These are phyloP conservation scores for Fusarium sp. DNA, from an alignment of 2,329 filamentous ascomycete genomes.

Conservation along the genomic window DNA sequence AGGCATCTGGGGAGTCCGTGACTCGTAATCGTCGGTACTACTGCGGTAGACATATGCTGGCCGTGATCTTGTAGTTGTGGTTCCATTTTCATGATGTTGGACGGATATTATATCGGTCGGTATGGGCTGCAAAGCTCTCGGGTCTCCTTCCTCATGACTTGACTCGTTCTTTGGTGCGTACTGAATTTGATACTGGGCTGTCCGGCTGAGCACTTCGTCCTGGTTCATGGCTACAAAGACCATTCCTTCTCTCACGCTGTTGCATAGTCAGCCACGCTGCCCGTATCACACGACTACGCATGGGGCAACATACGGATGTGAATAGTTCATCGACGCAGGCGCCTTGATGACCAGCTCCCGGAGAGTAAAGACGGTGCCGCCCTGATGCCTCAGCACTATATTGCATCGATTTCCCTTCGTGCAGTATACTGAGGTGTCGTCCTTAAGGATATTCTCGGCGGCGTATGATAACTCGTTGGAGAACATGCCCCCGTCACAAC, in stretches of 20 bases:
- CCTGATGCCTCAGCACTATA: conserved; percentile 85
- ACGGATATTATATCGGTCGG: conserved; percentile 64
- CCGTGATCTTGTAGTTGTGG: conserved; percentile 62
- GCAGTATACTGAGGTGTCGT: conserved; percentile 90
- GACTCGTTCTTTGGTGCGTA: conserved; percentile 60
- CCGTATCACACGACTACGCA: conserved; percentile 22
- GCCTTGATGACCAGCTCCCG: conserved; percentile 91
- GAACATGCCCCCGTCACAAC: conserved; percentile 86
- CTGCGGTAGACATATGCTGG: conserved; percentile 59
- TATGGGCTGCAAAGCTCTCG: conserved; percentile 35
- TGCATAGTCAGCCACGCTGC: conserved; percentile 33
- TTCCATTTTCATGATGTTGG: conserved; percentile 67
- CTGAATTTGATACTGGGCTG: conserved; percentile 81
- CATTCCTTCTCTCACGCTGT: conserved; percentile 89
- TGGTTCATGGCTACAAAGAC: conserved; percentile 91
- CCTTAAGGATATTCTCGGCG: conserved; percentile 85
- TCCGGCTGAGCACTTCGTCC: conserved; percentile 80
- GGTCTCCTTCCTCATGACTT: conserved; percentile 39
- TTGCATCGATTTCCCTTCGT: conserved; percentile 91
- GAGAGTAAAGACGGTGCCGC: conserved; percentile 83
- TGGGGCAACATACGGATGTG: conserved; percentile 79
- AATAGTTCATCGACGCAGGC: conserved; percentile 81
- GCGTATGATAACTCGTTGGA: conserved; percentile 75
- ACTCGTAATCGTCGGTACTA: conserved; percentile 60
- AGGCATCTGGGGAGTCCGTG: conserved; percentile 69